Percentiles rank a stretch among this genome's conserved stretches.
Evolutionary conservation across 2,329 filamentous ascomycete species (phyloP).

Genomic region (Penicillium vulpinum): DNA sequence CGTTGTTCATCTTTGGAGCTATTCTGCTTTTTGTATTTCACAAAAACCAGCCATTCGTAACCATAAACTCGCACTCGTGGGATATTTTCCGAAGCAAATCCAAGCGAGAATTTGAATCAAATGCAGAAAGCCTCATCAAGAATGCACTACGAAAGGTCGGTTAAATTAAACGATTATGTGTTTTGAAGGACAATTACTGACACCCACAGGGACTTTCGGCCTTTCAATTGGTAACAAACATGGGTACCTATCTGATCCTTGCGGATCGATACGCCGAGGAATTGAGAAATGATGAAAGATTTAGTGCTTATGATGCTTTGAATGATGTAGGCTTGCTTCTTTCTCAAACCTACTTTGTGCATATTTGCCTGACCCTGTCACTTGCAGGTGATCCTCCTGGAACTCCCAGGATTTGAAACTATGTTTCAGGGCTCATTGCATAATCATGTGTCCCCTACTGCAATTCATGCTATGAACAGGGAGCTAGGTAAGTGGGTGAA

Average conservation of each 20-base stretch:
- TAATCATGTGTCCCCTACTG: background rate
- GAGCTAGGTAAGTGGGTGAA: background rate
- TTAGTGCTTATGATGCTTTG: slow-evolving; percentile 1
- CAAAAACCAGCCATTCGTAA: background rate
- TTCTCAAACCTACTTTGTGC: background rate
- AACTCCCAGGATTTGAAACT: background rate
- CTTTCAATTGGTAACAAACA: background rate
- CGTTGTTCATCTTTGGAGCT: background rate
- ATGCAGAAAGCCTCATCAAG: background rate
- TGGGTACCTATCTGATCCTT: slow-evolving; percentile 1
- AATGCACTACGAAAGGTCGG: background rate
- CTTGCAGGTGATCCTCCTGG: background rate
- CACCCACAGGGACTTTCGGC: background rate
- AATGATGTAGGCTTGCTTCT: background rate
- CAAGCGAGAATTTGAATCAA: background rate
- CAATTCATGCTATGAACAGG: background rate
- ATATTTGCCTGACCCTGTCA: background rate
- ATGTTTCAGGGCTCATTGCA: background rate
- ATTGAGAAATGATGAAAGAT: slow-evolving; percentile 4
- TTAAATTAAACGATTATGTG: background rate
- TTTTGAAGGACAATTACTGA: background rate
- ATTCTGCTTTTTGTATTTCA: background rate
- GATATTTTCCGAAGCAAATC: background rate
- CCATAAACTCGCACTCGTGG: background rate
- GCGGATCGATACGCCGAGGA: slow-evolving; percentile 2